Percentiles rank a stretch among this genome's conserved stretches.
Evolutionary conservation across 306 rosid genomes (phyloP).

Genomic region (Castanopsis chinensis): DNA sequence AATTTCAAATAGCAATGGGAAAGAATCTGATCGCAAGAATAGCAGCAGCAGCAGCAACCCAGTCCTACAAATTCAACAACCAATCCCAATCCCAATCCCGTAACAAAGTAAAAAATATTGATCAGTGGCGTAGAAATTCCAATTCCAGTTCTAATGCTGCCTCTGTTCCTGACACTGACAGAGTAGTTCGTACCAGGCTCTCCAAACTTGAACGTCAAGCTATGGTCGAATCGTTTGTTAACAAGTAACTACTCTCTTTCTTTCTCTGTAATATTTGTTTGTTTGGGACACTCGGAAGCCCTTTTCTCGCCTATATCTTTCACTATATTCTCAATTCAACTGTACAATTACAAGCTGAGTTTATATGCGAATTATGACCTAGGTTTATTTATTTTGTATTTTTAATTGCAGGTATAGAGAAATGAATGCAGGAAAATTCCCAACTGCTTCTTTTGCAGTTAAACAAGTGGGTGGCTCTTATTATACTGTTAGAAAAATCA

Average conservation of each 20-base stretch:
- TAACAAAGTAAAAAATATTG: too few species aligned
- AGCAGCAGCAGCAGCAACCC: too few species aligned
- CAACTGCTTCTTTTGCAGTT: background rate
- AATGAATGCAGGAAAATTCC: constrained; percentile 61
- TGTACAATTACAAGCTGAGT: too few species aligned
- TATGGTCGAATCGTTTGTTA: constrained; percentile 57
- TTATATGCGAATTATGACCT: too few species aligned
- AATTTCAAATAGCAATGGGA: too few species aligned
- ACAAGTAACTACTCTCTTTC: constrained; percentile 31
- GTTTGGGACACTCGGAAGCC: too few species aligned
- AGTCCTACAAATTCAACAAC: too few species aligned
- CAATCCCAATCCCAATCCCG: too few species aligned
- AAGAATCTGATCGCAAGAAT: too few species aligned
- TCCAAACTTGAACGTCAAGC: constrained; percentile 45
- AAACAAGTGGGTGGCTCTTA: constrained; percentile 62
- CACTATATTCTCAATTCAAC: too few species aligned
- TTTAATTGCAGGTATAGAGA: constrained; percentile 48
- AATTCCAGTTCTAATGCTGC: constrained; percentile 43
- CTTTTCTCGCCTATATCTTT: too few species aligned
- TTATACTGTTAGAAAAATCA: constrained; percentile 46
- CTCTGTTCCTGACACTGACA: constrained; percentile 44
- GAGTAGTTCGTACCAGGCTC: constrained; percentile 34
- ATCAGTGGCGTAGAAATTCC: constrained; percentile 40
- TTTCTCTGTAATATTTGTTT: background rate
- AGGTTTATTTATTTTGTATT: too few species aligned